These are phyloP conservation scores for Trichocomaceae sp. DNA, from an alignment of 2,329 filamentous ascomycete species.

Conservation along the genomic window DNA sequence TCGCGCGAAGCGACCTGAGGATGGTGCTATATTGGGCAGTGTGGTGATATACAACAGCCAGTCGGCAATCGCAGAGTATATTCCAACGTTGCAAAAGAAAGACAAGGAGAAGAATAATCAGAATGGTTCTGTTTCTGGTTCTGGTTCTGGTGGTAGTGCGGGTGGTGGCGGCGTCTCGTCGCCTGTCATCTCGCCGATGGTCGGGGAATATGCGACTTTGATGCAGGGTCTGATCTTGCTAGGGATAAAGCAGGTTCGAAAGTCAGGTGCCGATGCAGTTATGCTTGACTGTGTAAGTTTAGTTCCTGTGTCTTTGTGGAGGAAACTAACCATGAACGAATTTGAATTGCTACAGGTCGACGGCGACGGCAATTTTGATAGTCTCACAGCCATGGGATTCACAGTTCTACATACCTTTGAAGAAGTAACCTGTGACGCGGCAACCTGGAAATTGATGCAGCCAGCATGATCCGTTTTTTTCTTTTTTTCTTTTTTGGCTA, in stretches of 20 bases:
- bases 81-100: slow-evolving; percentile 60
- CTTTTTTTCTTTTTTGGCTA: background rate
- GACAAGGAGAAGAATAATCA: background rate
- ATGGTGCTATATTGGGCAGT: slow-evolving; percentile 65
- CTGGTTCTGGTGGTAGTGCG: background rate
- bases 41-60: slow-evolving; percentile 70
- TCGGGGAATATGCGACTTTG: slow-evolving; percentile 62
- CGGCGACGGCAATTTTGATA: slow-evolving; percentile 65
- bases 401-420: slow-evolving; percentile 72
- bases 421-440: slow-evolving; percentile 65
- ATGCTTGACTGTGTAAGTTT: slow-evolving; percentile 71
- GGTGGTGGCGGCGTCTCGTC: slow-evolving; percentile 51
- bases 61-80: slow-evolving; percentile 60
- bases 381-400: slow-evolving; percentile 72
- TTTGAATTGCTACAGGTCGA: slow-evolving; percentile 48
- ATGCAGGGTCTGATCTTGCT: slow-evolving; percentile 75
- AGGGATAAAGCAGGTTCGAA: slow-evolving; percentile 75
- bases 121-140: background rate
- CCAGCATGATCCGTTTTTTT: slow-evolving; percentile 24
- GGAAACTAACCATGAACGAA: background rate
- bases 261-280: slow-evolving; percentile 64
- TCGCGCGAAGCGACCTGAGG: slow-evolving; percentile 65
- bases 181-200: slow-evolving; percentile 64
- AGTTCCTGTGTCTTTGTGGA: too few relatives aligned
- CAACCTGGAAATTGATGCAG: slow-evolving; percentile 54